Percentiles rank a stretch among this genome's conserved stretches.
These are phyloP conservation scores for Cordyceps militaris DNA, from an alignment of 2,329 filamentous ascomycete species.

Conservation along the genomic window DNA sequence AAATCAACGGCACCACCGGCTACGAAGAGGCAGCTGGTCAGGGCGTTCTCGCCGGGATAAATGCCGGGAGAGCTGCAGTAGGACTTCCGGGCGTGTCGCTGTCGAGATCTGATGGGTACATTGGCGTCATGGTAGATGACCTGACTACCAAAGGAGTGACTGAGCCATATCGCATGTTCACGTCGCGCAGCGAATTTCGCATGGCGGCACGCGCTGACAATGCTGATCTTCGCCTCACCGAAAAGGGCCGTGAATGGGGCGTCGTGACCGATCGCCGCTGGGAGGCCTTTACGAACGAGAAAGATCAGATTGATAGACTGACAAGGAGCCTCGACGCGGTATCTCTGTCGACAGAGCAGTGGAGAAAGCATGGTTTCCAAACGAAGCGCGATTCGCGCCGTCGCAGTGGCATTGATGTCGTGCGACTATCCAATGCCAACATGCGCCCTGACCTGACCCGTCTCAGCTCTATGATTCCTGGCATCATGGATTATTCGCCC, in stretches of 20 bases:
- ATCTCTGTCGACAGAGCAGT: constrained; percentile 53
- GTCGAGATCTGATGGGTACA: constrained; percentile 82
- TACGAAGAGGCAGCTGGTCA: constrained; percentile 97
- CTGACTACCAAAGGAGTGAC: constrained; percentile 93
- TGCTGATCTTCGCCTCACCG: constrained; percentile 79
- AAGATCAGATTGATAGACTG: constrained; percentile 60
- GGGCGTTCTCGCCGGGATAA: constrained; percentile 86
- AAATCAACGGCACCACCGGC: constrained; percentile 97
- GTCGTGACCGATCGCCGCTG: constrained; percentile 76
- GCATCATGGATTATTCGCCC: constrained; percentile 44
- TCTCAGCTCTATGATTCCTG: constrained; percentile 52
- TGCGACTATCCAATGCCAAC: constrained; percentile 58
- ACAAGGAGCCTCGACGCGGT: constrained; percentile 52
- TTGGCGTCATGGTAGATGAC: constrained; percentile 98
- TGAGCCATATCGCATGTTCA: constrained; percentile 98
- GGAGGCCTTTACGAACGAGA: constrained; percentile 59
- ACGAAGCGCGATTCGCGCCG: constrained; percentile 58
- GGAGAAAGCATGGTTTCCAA: constrained; percentile 63
- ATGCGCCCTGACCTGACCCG: constrained; percentile 37
- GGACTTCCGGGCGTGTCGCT: constrained; percentile 60
- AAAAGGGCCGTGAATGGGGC: constrained; percentile 67
- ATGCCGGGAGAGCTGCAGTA: constrained; percentile 75
- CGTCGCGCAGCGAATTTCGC: constrained; percentile 87
- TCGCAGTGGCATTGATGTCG: constrained; percentile 71
- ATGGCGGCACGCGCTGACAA: constrained; percentile 92